Conservation (phyloP, 768 basidiomycete species). For the Favolaschia claudopus region DNA sequence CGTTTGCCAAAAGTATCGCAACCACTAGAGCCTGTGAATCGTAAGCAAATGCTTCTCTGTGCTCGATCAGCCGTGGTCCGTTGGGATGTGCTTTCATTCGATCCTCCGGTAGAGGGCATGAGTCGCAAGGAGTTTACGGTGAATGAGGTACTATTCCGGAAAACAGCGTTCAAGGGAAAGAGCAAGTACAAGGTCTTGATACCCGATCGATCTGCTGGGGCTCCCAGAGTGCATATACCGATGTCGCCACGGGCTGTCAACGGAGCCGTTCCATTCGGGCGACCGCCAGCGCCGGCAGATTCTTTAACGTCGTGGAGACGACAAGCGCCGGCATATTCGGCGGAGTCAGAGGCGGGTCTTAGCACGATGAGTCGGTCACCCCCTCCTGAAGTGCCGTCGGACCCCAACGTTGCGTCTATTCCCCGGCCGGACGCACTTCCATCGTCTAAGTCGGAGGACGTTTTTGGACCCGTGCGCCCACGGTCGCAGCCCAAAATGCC, state of each 20-base stretch:
- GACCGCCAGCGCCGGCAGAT: constrained; percentile 49
- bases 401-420: constrained; percentile 38
- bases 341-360: constrained; percentile 37
- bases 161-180: constrained; percentile 46
- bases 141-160: constrained; percentile 71
- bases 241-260: constrained; percentile 26
- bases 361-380: constrained; percentile 73
- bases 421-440: constrained; percentile 43
- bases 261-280: constrained; percentile 49
- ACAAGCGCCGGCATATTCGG: constrained; percentile 24
- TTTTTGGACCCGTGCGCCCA: constrained; percentile 43
- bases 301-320: constrained; percentile 55
- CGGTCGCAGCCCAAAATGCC: constrained; percentile 77
- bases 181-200: constrained; percentile 49
- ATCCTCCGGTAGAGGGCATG: constrained; percentile 75
- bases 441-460: constrained; percentile 38
- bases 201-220: constrained; percentile 41
- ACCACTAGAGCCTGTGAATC: constrained; percentile 52
- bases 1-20: constrained; percentile 55
- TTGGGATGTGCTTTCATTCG: constrained; percentile 74
- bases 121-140: constrained; percentile 64
- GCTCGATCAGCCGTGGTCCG: constrained; percentile 51
- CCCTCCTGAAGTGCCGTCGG: constrained; percentile 58
- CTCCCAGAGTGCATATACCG: constrained; percentile 42
- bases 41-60: constrained; percentile 55